Percentiles rank a stretch among this genome's conserved stretches.
Conservation (phyloP, 2,329 filamentous ascomycete species). For the Coniochaeta hoffmannii region DNA sequence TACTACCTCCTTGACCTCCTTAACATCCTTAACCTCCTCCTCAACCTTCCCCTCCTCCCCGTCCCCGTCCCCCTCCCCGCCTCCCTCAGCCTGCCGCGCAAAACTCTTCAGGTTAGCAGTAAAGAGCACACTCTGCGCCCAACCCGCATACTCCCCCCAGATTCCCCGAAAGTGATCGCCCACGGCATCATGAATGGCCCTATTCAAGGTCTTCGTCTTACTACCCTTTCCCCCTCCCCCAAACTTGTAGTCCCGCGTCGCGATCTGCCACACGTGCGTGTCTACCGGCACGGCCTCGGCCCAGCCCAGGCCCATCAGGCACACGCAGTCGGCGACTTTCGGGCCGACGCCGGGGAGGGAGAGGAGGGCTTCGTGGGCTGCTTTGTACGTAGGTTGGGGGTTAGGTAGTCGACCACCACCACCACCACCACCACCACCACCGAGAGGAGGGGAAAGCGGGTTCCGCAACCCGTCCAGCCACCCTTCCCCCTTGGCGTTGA, state of each 20-base stretch:
- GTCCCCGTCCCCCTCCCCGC: slow-evolving; percentile 18
- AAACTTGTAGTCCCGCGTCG: slow-evolving; percentile 90
- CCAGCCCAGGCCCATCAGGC: slow-evolving; percentile 94
- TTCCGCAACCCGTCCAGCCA: slow-evolving; percentile 81
- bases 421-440: slow-evolving; percentile 21
- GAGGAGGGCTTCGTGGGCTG: slow-evolving; percentile 74
- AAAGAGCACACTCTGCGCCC: slow-evolving; percentile 96
- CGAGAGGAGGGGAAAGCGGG: slow-evolving; percentile 51
- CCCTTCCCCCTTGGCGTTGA: slow-evolving; percentile 56
- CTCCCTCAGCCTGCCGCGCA: slow-evolving; percentile 51
- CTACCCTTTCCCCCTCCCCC: slow-evolving; percentile 50
- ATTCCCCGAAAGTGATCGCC: slow-evolving; percentile 82
- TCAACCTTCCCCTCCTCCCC: slow-evolving; percentile 21
- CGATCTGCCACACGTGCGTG: slow-evolving; percentile 98
- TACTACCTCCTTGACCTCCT: background rate
- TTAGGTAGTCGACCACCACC: too few relatives aligned
- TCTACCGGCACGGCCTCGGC: slow-evolving; percentile 92
- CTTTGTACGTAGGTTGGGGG: too few relatives aligned
- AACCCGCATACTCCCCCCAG: slow-evolving; percentile 91
- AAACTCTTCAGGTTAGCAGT: slow-evolving; percentile 87
- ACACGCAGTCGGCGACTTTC: slow-evolving; percentile 96
- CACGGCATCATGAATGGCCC: slow-evolving; percentile 80
- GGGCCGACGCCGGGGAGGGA: slow-evolving; percentile 82
- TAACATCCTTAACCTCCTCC: slow-evolving; percentile 17
- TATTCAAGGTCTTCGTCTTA: slow-evolving; percentile 78